A percentile compares a stretch with the other conserved stretches of the same genome.
phyloP scores from a whole-genome alignment of 1,284 basidiomycete genomes.

The Malassezia psittaci region DNA sequence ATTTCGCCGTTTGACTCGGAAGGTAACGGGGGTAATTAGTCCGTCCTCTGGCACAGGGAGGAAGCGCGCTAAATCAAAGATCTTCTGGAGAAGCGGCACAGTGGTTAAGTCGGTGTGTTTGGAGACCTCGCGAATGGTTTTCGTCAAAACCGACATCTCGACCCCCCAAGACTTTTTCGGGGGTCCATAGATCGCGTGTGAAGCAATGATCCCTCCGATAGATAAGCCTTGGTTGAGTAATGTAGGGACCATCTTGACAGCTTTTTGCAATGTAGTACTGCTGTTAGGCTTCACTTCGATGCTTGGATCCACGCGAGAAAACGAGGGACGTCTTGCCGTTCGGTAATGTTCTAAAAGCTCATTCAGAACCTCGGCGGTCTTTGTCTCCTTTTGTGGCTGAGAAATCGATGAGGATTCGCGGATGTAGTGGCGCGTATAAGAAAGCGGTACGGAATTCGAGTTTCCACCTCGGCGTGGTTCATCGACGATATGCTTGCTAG shows the following conservation, averaged over 20 bases:
- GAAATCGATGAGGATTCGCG: conserved; percentile 8
- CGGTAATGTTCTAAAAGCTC: conserved; percentile 40
- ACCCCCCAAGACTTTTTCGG: conserved; percentile 76
- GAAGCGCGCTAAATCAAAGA: conserved; percentile 70
- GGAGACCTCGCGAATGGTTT: conserved; percentile 73
- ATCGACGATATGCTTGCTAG: background rate
- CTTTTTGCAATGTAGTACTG: conserved; percentile 34
- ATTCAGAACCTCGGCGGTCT: conserved; percentile 25
- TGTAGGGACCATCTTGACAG: conserved; percentile 42
- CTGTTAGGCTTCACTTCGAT: conserved; percentile 23
- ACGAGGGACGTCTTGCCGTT: conserved; percentile 27
- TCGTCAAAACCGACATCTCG: conserved; percentile 56
- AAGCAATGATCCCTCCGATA: conserved; percentile 41
- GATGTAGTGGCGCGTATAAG: conserved; percentile 15
- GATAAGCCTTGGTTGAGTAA: conserved; percentile 40
- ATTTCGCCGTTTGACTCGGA: conserved; percentile 63
- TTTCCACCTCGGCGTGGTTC: background rate
- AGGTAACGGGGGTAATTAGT: conserved; percentile 87
- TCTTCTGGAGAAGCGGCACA: conserved; percentile 58
- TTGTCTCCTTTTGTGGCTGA: conserved; percentile 8
- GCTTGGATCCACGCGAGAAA: conserved; percentile 35
- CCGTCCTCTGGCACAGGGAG: conserved; percentile 86
- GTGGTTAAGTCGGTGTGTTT: conserved; percentile 75
- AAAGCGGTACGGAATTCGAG: background rate
- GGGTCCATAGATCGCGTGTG: conserved; percentile 56